phyloP scores from a whole-genome alignment of 495 filamentous ascomycete species.

The Ascodesmis nigricans region DNA sequence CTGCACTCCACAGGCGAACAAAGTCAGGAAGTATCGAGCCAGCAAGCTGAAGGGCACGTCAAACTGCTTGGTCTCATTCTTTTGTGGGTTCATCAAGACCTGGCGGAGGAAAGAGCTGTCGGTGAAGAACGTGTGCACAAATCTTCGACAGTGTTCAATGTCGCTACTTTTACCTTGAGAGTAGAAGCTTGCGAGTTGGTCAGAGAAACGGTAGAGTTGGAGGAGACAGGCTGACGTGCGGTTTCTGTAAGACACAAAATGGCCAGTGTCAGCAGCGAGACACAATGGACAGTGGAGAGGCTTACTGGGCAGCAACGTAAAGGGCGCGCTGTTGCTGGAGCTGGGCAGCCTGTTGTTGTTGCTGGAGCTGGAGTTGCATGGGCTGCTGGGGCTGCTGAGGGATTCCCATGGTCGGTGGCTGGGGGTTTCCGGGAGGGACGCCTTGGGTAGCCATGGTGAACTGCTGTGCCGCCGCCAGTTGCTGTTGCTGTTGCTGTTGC shows the following conservation, averaged over 20 bases:
- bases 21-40: constrained; percentile 40
- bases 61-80: constrained; percentile 35
- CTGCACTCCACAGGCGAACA: constrained; percentile 42
- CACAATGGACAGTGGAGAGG: no score
- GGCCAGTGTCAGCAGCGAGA: constrained; percentile 14
- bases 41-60: constrained; percentile 39
- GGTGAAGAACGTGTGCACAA: constrained; percentile 38
- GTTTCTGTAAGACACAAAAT: constrained; percentile 23
- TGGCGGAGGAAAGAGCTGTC: constrained; percentile 35
- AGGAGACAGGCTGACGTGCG: constrained; percentile 28
- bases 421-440: constrained; percentile 17
- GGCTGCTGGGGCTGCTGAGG: constrained; percentile 18
- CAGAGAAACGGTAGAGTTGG: constrained; percentile 33
- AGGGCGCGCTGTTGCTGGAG: constrained; percentile 20
- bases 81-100: constrained; percentile 27
- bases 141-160: constrained; percentile 36
- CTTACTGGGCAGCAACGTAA: constrained; percentile 6
- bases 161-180: constrained; percentile 27
- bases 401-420: constrained; percentile 19
- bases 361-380: constrained; percentile 17
- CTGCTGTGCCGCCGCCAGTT: constrained; percentile 26
- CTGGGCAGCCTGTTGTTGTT: constrained; percentile 21
- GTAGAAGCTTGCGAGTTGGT: constrained; percentile 28
- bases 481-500: constrained; percentile 28
- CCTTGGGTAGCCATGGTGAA: constrained; percentile 17